Evolutionary conservation across 306 rosid genomes (phyloP).

Genomic region (Fragaria ananassa): DNA sequence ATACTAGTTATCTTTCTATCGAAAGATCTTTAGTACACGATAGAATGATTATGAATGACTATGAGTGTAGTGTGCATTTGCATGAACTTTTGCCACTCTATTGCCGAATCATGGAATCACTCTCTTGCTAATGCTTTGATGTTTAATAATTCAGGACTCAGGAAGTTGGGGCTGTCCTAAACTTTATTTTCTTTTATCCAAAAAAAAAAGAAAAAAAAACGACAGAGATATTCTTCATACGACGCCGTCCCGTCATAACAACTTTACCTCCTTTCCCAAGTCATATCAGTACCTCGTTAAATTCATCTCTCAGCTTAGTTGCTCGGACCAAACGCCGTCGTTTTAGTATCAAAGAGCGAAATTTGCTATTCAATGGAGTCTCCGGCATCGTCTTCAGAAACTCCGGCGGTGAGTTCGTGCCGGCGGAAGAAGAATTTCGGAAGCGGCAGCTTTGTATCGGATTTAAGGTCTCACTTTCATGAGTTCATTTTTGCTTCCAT

Average conservation of each 20-base stretch:
- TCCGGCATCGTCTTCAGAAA: conserved; percentile 6
- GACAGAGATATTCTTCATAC: too few species aligned
- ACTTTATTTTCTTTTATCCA: too few species aligned
- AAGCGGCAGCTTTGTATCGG: conserved; percentile 52
- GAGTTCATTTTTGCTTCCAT: conserved; percentile 52
- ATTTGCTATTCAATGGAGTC: background rate
- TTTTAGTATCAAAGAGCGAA: background rate
- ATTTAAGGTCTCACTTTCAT: conserved; percentile 49
- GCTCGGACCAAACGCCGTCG: background rate
- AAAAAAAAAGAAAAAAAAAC: too few species aligned
- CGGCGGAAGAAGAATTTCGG: conserved; percentile 44
- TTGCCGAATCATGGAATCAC: too few species aligned
- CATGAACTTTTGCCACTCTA: too few species aligned
- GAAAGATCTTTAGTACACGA: too few species aligned
- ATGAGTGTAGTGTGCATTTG: too few species aligned
- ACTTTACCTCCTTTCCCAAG: conserved; percentile 2
- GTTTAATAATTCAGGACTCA: too few species aligned
- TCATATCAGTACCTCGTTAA: background rate
- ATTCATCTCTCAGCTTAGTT: background rate
- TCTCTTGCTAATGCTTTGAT: too few species aligned
- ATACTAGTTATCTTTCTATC: accelerated
- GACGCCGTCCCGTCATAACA: background rate
- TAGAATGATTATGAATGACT: too few species aligned
- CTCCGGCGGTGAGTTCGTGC: conserved; percentile 41
- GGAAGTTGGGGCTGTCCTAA: too few species aligned